Conservation (phyloP, 371 early-diverging fungal genomes). For the Dichotomocladium elegans region DNA sequence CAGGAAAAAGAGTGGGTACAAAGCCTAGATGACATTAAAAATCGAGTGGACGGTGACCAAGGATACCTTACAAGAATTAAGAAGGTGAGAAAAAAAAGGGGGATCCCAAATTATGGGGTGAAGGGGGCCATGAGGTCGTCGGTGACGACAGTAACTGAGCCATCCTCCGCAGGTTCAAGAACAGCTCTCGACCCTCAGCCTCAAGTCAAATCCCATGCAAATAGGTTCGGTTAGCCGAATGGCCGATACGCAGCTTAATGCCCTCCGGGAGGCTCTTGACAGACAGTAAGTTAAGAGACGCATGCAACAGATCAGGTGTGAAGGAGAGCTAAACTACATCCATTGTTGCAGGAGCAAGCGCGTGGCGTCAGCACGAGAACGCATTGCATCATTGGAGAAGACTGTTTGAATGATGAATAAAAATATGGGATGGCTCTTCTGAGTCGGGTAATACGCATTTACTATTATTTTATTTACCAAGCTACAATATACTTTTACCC, state of each 20-base stretch:
- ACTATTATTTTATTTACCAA: no score
- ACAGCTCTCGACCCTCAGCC: not conserved
- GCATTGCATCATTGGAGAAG: no score
- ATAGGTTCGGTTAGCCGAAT: not conserved
- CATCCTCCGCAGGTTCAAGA: not conserved
- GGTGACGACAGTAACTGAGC: not conserved
- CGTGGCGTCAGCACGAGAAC: no score
- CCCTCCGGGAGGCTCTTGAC: not conserved
- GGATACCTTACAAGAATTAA: constrained; percentile 12
- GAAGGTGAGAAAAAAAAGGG: constrained; percentile 6
- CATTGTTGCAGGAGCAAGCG: no score
- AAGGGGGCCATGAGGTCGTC: no score
- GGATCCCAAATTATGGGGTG: no score
- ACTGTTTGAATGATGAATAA: no score
- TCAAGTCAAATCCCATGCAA: not conserved
- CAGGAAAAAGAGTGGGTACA: constrained; percentile 23
- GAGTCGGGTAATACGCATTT: no score
- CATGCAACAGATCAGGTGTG: no score
- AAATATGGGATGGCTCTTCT: no score
- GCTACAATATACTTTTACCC: no score
- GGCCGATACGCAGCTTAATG: not conserved
- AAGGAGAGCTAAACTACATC: no score
- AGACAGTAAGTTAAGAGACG: not conserved
- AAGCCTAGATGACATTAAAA: constrained; percentile 12
- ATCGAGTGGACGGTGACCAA: constrained; percentile 11